Evolutionary conservation across 805 yeast genomes (phyloP), one percentile per base, ranked within the genome.

Genomic region (Pichia deserticola): DNA sequence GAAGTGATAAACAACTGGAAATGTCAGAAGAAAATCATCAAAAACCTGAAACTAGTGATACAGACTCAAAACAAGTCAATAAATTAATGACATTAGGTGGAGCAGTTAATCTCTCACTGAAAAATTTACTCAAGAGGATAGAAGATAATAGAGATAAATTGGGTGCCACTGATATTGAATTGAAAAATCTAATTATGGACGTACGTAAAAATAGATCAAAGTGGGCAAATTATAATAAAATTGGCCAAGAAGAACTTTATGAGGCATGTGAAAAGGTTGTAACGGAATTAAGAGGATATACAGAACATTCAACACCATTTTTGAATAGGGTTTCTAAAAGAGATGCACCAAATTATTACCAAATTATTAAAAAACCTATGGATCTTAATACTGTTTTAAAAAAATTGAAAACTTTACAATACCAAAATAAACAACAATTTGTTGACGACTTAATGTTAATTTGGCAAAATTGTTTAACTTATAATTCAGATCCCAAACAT

Each of bases 241-340:
- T 93, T 41, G 99, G 99, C 7, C 99, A 93, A 68, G 99, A 93
- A 63, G 99, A 95, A 64, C 75, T 93, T 27, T 93, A 93, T 61
- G 99, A 95, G 58, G 96, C 97, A 0, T 92, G 97, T 60, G 99
- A 93, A 59, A 90, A 89, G 61, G 99, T 93, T 1, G 90, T 92
- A 0, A 70, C 83, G 55, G 98, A 93, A 59, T 70, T 93, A 34
- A 76, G 99, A 61, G 87, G 92, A 7, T 88, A 85, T 57, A 92
- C 99, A 0, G 97, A 93, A 61, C 98, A 93, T 67, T 89, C 97
- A 0, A 89, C 97, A 1, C 96, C 98, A 0, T 93, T 93, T 61
- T 73, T 93, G 56, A 93, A 90, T 68, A 87, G 88, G 62, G 99
- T 93, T n/a, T 88, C 93, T 51, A 93, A 93, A 63, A 77, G 99